A percentile compares a stretch with the other conserved stretches of the same genome.
phyloP scores from a whole-genome alignment of 139 green algal species.

The Chlamydomonas incerta region DNA sequence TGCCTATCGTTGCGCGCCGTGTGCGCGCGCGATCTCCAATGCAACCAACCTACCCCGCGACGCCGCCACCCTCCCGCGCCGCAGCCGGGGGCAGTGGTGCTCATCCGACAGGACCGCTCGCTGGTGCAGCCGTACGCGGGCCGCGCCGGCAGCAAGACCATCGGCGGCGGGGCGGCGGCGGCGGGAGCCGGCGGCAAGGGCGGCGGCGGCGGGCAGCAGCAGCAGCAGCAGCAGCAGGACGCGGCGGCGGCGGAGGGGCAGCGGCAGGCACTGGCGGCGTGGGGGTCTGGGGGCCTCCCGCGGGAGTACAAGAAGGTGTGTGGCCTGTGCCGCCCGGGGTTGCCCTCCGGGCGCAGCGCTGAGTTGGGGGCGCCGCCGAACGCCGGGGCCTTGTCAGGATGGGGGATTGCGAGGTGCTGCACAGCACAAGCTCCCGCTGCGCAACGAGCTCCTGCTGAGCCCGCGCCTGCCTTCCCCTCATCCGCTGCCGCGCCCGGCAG shows the following conservation, averaged over 20 bases:
- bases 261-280: conserved; percentile 33
- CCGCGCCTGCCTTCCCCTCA: too few relatives aligned
- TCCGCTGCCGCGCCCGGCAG: background rate
- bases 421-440: too few relatives aligned
- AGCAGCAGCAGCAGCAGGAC: background rate
- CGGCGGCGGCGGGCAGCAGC: background rate
- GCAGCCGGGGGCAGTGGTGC: conserved; percentile 57
- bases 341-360: too few relatives aligned
- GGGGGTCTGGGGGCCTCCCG: conserved; percentile 44
- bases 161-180: conserved; percentile 10
- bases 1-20: too few relatives aligned
- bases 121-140: conserved; percentile 23
- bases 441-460: too few relatives aligned
- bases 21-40: too few relatives aligned
- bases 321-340: too few relatives aligned
- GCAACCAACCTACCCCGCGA: too few relatives aligned
- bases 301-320: conserved; percentile 39
- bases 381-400: too few relatives aligned
- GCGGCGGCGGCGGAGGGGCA: conserved; percentile 23
- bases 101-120: conserved; percentile 62
- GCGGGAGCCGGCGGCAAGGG: background rate
- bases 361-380: too few relatives aligned
- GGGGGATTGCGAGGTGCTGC: too few relatives aligned
- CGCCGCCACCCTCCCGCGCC: too few relatives aligned
- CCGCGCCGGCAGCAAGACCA: conserved; percentile 8